Evolutionary conservation across 805 yeast genomes (phyloP), one percentile per base, ranked within the genome.

Genomic region (Phaffomyces opuntiae): DNA sequence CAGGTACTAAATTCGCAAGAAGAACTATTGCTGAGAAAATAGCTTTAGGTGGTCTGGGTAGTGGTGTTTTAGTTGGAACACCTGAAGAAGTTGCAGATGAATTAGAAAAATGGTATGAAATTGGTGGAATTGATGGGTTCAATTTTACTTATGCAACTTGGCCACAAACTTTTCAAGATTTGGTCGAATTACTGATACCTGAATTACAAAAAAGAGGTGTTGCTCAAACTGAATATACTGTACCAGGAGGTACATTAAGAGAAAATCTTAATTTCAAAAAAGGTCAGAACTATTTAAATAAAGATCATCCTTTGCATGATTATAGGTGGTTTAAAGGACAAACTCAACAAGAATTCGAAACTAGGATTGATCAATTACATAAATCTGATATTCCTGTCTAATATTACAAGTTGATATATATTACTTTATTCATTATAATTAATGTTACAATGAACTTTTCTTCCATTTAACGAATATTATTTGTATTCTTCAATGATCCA

Each of bases 121-220:
- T 59, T 5, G 57, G 69, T 9, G 71, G 64, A 38, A 61, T 72
- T 14, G 76, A 72, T 50, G 77, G 77, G 2, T 72, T 72, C 53
- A 72, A 72, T 48, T 58, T 72, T 41, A 55, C 63, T 19, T 49
- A 60, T 11, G 44, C 39, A 16, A 41, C 36, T 13, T 17, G 34
- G 13, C 75, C 75, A 24, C 70, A 65, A 9, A 53, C 67, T 14
- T 69, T 67, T 49, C 68, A 69, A 49, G 72, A 70, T 12, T 48
- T 69, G 16, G 65, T 66, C 16, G 64, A 68, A 9, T 50, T 49
- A 26, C 49, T 70, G 33, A 53, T 70, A 21, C 73, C 74, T 11
- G 72, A 62, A 42, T 55, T 70, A 37, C 61, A 62, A 47, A 49
- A 47, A 19, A 57, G 69, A 38, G 70, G 69, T 8, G 56, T 64